Base-by-base conservation (phyloP, 2,329 filamentous ascomycete genomes). In the Aspergillus thermomutatus region DNA sequence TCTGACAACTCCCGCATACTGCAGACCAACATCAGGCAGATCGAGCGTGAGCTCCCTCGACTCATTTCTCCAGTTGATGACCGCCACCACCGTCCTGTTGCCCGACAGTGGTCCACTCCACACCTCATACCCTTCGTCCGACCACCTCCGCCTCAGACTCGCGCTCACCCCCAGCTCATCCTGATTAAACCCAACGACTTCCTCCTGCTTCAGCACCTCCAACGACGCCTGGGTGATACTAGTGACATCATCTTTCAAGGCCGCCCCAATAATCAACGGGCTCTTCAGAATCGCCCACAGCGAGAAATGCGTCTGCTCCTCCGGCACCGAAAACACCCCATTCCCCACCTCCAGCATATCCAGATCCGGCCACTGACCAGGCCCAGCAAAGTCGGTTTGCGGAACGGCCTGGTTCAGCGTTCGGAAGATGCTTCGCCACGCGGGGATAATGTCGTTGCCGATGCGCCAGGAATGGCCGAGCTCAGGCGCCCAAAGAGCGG, bases 181-280 rank as follows among this genome's bases (percentile, higher is more conserved):
- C 61, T 86, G 83, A 61, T 86, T 86, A 64, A 83, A 81, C 0
- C 78, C 78, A 25, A 87, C 81, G 23, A 83, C 77, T 54, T 83
- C 82, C 26, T 76, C 72, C 66, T 85, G 85, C 1, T 72, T 72
- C 49, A 82, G 65, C 17, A 81, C 70, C 5, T 69, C 68, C 14
- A 82, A 63, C 0, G 80, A 81, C 0, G 69, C 66, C 0, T 66
- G 55, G 1, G 74, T 72, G 0, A 79, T 77, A 3, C 76, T 54
- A 0, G 63, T 67, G 3, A 52, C 55, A 0, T 65, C 64, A 10
- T 71, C 66, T 26, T 77, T 74, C 49, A 81, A 66, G 0, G 74
- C 76, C 1, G 74, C 77, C 0, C 81, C 80, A 23, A 83, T 79
- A 3, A 75, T 72, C 6, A 83, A 71, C 0, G 80, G 80, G 1